Conservation (phyloP, 2,329 filamentous ascomycete genomes). For the Claviceps africana region DNA sequence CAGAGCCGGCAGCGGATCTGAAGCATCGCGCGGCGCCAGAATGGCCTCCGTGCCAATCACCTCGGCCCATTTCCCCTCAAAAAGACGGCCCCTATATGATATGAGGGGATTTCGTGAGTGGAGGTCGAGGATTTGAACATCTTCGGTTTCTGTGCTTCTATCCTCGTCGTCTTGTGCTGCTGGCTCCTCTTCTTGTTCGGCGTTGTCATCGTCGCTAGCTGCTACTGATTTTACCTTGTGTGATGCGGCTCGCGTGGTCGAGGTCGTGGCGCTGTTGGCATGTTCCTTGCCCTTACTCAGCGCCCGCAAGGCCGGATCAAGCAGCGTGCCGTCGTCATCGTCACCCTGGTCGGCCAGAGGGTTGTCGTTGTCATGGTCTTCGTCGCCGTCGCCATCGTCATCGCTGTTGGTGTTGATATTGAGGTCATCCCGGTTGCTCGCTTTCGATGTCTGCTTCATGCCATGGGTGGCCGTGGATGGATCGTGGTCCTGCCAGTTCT, state of each 20-base stretch:
- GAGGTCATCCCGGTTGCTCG: constrained; percentile 16
- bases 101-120: constrained; percentile 64
- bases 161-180: constrained; percentile 1
- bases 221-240: background rate
- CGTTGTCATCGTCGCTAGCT: background rate
- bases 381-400: constrained; percentile 8
- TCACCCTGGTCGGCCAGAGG: constrained; percentile 1
- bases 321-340: constrained; percentile 1
- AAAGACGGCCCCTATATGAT: constrained; percentile 64
- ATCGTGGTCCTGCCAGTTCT: constrained; percentile 23
- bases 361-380: constrained; percentile 2
- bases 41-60: constrained; percentile 76
- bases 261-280: constrained; percentile 3
- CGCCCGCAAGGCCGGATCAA: constrained; percentile 5
- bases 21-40: constrained; percentile 37
- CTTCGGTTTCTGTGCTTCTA: constrained; percentile 11
- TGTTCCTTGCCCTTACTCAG: constrained; percentile 6
- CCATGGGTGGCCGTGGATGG: constrained; percentile 10
- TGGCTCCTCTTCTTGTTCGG: constrained; percentile 2
- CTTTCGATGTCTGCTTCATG: constrained; percentile 16
- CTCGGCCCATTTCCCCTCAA: constrained; percentile 67
- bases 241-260: constrained; percentile 1
- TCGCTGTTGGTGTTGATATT: constrained; percentile 16
- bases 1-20: constrained; percentile 22
- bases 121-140: constrained; percentile 71